Evolutionary conservation across 768 basidiomycete genomes (phyloP).

Genomic region (Termitomyces sp.): DNA sequence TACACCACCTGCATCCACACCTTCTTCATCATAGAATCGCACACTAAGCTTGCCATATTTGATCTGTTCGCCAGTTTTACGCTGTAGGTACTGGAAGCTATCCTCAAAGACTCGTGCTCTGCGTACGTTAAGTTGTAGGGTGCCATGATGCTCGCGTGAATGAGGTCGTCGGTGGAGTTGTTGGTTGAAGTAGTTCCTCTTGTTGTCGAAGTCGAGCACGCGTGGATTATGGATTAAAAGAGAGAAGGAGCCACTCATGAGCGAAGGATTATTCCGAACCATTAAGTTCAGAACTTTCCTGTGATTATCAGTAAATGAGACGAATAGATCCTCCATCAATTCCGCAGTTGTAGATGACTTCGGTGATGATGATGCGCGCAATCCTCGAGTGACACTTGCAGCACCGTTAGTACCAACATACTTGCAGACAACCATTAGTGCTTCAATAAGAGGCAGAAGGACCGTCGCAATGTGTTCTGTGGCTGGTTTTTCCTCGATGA

Average conservation of each 20-base stretch:
- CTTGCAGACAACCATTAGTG: constrained; percentile 98
- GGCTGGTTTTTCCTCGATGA: constrained; percentile 75
- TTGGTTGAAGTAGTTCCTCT: constrained; percentile 92
- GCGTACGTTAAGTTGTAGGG: constrained; percentile 85
- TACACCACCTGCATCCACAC: constrained; percentile 97
- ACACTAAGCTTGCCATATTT: constrained; percentile 97
- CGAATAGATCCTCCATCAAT: constrained; percentile 86
- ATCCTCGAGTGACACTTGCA: constrained; percentile 37
- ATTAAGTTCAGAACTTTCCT: constrained; percentile 93
- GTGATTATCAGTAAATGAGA: constrained; percentile 89
- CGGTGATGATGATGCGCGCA: constrained; percentile 66
- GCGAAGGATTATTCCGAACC: constrained; percentile 95
- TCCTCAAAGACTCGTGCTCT: constrained; percentile 94
- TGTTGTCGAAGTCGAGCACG: constrained; percentile 99
- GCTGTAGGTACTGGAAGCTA: constrained; percentile 87
- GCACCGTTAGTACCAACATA: constrained; percentile 70
- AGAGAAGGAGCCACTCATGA: constrained; percentile 98
- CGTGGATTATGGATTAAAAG: constrained; percentile 92
- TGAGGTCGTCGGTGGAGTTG: constrained; percentile 83
- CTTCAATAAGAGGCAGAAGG: constrained; percentile 89
- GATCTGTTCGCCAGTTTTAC: constrained; percentile 91
- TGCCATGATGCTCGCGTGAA: constrained; percentile 73
- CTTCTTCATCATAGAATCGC: constrained; percentile 95
- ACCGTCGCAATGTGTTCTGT: constrained; percentile 89
- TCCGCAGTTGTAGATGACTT: constrained; percentile 64